Evolutionary conservation across 2,329 filamentous ascomycete genomes (phyloP).

Genomic region (Fusarium algeriense): DNA sequence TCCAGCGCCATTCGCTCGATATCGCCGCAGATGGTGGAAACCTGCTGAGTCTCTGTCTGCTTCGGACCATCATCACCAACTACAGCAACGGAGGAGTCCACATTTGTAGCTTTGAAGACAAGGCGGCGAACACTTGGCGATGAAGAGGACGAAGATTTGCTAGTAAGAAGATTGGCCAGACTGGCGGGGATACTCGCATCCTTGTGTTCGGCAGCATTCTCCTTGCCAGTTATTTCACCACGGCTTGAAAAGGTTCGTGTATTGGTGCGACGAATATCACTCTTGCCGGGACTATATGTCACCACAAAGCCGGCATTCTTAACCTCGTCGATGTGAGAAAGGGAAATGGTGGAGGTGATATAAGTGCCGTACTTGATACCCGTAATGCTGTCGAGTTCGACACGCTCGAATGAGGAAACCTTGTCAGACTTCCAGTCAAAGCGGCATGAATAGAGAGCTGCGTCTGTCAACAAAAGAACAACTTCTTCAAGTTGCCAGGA

Average conservation of each 20-base stretch:
- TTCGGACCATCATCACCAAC: constrained; percentile 58
- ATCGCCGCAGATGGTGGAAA: constrained; percentile 77
- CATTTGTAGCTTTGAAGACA: constrained; percentile 50
- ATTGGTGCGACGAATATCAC: constrained; percentile 82
- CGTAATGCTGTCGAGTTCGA: constrained; percentile 79
- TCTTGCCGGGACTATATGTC: constrained; percentile 77
- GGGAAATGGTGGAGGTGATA: constrained; percentile 87
- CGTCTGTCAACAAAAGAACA: constrained; percentile 86
- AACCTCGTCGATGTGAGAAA: constrained; percentile 79
- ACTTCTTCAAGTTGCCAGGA: constrained; percentile 87
- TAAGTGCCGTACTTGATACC: constrained; percentile 86
- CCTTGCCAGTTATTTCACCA: constrained; percentile 49
- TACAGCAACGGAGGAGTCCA: constrained; percentile 66
- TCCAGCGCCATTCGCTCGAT: constrained; percentile 76
- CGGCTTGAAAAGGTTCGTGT: constrained; percentile 80
- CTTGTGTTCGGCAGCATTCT: constrained; percentile 35
- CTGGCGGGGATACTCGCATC: constrained; percentile 49
- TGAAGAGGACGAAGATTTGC: constrained; percentile 46
- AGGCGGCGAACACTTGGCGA: constrained; percentile 23
- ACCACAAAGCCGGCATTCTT: constrained; percentile 89
- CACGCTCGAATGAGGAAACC: constrained; percentile 89
- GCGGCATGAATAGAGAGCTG: constrained; percentile 86
- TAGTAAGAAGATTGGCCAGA: constrained; percentile 59
- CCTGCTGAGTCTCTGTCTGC: constrained; percentile 67
- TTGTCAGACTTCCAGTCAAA: constrained; percentile 98